phyloP scores from a whole-genome alignment of 2,329 filamentous ascomycete species.

The Colletotrichum sp. region DNA sequence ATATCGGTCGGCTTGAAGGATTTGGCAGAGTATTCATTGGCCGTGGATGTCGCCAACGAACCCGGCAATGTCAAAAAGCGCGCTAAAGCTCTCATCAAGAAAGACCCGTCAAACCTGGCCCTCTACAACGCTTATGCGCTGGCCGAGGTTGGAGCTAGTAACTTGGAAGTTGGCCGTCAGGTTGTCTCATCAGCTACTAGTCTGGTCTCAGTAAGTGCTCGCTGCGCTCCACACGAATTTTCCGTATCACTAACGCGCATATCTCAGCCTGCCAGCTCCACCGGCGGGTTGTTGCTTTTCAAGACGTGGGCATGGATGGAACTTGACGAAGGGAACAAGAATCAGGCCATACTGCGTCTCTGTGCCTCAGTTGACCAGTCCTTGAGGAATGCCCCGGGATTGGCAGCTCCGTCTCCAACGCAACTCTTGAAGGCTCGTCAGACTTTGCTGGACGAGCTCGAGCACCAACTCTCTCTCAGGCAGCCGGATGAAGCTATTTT shows the following conservation, averaged over 20 bases:
- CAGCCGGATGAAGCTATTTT: slow-evolving; percentile 53
- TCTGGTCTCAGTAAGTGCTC: slow-evolving; percentile 33
- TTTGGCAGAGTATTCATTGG: slow-evolving; percentile 73
- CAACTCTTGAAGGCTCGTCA: slow-evolving; percentile 59
- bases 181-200: slow-evolving; percentile 70
- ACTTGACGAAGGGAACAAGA: slow-evolving; percentile 47
- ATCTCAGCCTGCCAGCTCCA: neutral
- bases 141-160: slow-evolving; percentile 67
- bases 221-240: neutral
- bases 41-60: slow-evolving; percentile 65
- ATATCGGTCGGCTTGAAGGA: slow-evolving; percentile 46
- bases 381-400: slow-evolving; percentile 21
- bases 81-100: slow-evolving; percentile 77
- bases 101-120: slow-evolving; percentile 63
- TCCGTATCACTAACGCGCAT: neutral
- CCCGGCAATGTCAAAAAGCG: slow-evolving; percentile 65
- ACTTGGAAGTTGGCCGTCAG: slow-evolving; percentile 61
- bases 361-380: slow-evolving; percentile 41
- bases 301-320: slow-evolving; percentile 72
- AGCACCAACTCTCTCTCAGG: slow-evolving; percentile 59
- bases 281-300: slow-evolving; percentile 47
- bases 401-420: slow-evolving; percentile 31
- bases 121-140: slow-evolving; percentile 83
- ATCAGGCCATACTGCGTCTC: slow-evolving; percentile 40
- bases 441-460: slow-evolving; percentile 56